Evolutionary conservation across 768 basidiomycete genomes (phyloP).

Genomic region (Russula lepida): DNA sequence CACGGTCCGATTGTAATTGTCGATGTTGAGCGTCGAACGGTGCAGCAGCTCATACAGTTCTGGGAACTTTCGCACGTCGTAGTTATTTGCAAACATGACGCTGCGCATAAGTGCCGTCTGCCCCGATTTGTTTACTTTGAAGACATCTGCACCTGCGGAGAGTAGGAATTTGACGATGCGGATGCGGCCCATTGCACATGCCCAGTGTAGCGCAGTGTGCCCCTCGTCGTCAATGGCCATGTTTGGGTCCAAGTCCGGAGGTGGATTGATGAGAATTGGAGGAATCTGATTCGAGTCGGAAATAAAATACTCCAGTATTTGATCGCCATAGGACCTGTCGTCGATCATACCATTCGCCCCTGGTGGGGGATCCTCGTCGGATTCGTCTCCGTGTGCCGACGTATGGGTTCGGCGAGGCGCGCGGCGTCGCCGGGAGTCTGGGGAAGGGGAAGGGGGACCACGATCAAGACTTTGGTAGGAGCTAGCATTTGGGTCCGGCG

Average conservation of each 20-base stretch:
- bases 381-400: constrained; percentile 32
- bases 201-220: constrained; percentile 96
- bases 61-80: constrained; percentile 97
- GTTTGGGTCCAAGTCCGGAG: constrained; percentile 88
- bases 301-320: constrained; percentile 97
- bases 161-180: constrained; percentile 91
- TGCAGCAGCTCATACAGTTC: constrained; percentile 95
- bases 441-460: constrained; percentile 30
- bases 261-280: constrained; percentile 76
- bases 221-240: constrained; percentile 97
- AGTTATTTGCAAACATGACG: constrained; percentile 99
- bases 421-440: constrained; percentile 38
- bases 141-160: constrained; percentile 92
- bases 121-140: constrained; percentile 91
- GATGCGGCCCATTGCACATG: constrained; percentile 96
- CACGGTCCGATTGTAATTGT: constrained; percentile 93
- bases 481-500: constrained; percentile 39
- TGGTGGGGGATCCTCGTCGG: constrained; percentile 36
- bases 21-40: constrained; percentile 97
- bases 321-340: constrained; percentile 78
- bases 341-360: constrained; percentile 41
- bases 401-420: constrained; percentile 37
- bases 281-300: constrained; percentile 93
- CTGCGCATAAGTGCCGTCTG: constrained; percentile 97
- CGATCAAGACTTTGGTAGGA: constrained; percentile 34